Conservation (phyloP, 352 stramenopile species). For the Globisporangium sylvaticum region DNA sequence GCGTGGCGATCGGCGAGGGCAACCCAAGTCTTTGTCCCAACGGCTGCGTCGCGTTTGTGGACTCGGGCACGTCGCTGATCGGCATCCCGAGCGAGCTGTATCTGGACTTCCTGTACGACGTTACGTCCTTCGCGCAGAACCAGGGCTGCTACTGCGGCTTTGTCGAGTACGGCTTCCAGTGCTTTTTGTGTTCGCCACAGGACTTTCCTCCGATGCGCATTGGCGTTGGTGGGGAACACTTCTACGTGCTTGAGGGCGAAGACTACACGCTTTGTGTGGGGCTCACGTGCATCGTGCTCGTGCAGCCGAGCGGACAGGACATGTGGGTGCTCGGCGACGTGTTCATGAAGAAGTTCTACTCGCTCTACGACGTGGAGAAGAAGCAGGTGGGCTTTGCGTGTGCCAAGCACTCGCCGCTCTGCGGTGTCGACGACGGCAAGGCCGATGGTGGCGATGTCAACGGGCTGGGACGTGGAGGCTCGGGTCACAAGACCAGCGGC, state of each 20-base stretch:
- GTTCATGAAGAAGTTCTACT: constrained; percentile 96
- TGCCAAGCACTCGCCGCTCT: constrained; percentile 35
- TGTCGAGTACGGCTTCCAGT: constrained; percentile 80
- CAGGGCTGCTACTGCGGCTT: constrained; percentile 75
- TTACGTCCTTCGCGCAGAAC: constrained; percentile 55
- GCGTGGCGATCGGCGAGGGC: constrained; percentile 44
- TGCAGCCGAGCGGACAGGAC: constrained; percentile 74
- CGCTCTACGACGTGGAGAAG: constrained; percentile 88
- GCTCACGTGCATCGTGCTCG: constrained; percentile 67
- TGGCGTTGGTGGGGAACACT: constrained; percentile 55
- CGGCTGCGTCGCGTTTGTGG: constrained; percentile 91
- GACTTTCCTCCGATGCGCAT: constrained; percentile 69
- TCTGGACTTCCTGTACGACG: constrained; percentile 66
- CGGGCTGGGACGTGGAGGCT: background rate
- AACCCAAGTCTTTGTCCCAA: constrained; percentile 36
- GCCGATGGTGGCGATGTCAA: background rate
- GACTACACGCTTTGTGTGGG: constrained; percentile 83
- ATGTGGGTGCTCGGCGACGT: constrained; percentile 97
- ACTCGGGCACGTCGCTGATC: constrained; percentile 97
- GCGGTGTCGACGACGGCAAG: constrained; percentile 29
- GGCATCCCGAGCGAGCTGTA: constrained; percentile 87
- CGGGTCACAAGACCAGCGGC: background rate
- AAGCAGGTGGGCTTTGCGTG: constrained; percentile 87
- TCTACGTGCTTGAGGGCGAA: constrained; percentile 56
- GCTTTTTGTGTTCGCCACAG: constrained; percentile 60